phyloP scores from a whole-genome alignment of 345 rosid species.

The Acer negundo region DNA sequence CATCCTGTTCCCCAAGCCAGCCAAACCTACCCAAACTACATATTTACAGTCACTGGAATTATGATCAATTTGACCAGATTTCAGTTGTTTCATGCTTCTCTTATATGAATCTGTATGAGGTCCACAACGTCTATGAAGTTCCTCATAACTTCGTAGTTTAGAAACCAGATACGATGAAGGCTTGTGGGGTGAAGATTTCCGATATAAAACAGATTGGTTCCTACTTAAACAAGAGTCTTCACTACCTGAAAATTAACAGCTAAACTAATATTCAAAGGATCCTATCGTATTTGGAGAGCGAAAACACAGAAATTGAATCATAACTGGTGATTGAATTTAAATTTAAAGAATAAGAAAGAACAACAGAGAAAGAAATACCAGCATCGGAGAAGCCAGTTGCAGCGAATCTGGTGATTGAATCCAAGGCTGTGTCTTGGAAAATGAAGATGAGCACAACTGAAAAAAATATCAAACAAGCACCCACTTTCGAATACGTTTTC shows the following conservation, averaged over 20 bases:
- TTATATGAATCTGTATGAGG: conserved; percentile 12
- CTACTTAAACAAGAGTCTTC: conserved; percentile 18
- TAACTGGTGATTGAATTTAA: too few relatives aligned
- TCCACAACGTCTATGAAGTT: conserved; percentile 17
- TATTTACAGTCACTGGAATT: conserved; percentile 12
- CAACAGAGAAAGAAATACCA: neutral
- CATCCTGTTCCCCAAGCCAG: conserved; percentile 24
- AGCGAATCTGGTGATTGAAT: neutral
- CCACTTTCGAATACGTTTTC: neutral
- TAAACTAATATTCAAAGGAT: neutral
- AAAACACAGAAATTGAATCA: too few relatives aligned
- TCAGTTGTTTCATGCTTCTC: neutral
- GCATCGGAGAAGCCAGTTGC: too few relatives aligned
- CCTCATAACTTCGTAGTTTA: conserved; percentile 17
- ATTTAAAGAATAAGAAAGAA: neutral
- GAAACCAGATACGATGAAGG: conserved; percentile 22
- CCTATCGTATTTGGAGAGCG: neutral
- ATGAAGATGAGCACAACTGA: neutral
- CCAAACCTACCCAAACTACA: conserved; percentile 14
- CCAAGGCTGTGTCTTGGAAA: neutral
- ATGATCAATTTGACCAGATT: conserved; percentile 17
- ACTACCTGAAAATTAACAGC: conserved; percentile 7
- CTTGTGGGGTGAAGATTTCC: conserved; percentile 14
- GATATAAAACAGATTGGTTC: conserved; percentile 10
- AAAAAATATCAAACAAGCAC: neutral